phyloP scores from a whole-genome alignment of 2,329 filamentous ascomycete species.

The Aureobasidium mangrovei region DNA sequence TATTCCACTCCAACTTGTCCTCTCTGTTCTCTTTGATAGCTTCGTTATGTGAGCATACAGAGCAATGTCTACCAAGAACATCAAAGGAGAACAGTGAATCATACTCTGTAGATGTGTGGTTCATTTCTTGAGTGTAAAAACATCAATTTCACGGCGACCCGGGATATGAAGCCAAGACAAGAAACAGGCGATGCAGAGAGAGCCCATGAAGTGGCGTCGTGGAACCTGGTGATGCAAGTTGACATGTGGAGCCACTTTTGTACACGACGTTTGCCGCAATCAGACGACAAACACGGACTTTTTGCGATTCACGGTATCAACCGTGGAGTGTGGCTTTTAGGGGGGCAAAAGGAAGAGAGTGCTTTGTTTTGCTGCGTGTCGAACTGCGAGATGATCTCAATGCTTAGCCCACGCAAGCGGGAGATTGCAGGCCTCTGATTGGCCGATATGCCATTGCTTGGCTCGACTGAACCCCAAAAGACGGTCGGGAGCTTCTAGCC shows the following conservation, averaged over 20 bases:
- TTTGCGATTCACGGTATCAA: no score
- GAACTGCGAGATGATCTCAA: slow-evolving; percentile 1
- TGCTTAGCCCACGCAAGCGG: not conserved
- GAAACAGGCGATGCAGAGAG: not conserved
- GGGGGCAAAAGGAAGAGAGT: not conserved
- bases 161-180: not conserved
- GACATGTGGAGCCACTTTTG: not conserved
- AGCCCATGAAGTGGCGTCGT: not conserved
- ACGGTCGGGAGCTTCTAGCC: slow-evolving; percentile 5
- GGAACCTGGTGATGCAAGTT: not conserved
- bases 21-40: no score
- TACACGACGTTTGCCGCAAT: not conserved
- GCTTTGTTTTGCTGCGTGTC: not conserved
- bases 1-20: no score
- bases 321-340: not conserved
- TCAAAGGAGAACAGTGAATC: no score
- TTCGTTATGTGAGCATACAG: no score
- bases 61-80: no score
- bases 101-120: no score
- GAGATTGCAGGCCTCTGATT: not conserved
- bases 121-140: no score
- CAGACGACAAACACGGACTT: not conserved
- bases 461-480: not conserved
- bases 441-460: not conserved
- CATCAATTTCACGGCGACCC: not conserved